A percentile compares a stretch with the other conserved stretches of the same genome.
phyloP scores from a whole-genome alignment of 768 basidiomycete genomes.

The Tylopilus sp. region DNA sequence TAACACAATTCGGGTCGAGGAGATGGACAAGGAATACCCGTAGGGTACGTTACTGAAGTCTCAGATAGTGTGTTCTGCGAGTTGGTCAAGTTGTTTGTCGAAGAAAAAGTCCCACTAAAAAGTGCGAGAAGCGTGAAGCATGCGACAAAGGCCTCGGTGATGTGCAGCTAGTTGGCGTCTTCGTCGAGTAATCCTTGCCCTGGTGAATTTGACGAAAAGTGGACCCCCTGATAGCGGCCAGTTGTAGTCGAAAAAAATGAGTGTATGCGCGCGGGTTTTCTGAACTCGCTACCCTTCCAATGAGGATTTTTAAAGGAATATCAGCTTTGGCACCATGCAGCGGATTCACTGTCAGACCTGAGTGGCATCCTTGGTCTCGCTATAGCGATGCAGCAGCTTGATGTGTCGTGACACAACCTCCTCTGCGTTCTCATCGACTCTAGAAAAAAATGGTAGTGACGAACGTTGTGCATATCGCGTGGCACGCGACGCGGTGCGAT shows the following conservation, averaged over 20 bases:
- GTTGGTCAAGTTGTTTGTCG: slow-evolving; percentile 30
- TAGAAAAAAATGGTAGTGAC: slow-evolving; percentile 14
- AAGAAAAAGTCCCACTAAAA: slow-evolving; percentile 7
- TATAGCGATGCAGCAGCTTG: slow-evolving; percentile 68
- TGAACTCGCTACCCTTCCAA: slow-evolving; percentile 59
- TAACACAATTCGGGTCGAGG: too few species aligned
- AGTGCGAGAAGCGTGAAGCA: not conserved
- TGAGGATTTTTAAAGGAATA: slow-evolving; percentile 54
- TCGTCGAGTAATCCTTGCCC: slow-evolving; percentile 58
- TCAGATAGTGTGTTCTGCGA: slow-evolving; percentile 33
- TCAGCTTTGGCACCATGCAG: not conserved
- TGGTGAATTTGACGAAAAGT: slow-evolving; percentile 74
- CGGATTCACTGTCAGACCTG: slow-evolving; percentile 44
- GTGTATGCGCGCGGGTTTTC: slow-evolving; percentile 5
- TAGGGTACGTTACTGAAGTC: too few species aligned
- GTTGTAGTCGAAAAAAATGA: slow-evolving; percentile 38
- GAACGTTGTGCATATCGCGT: not conserved
- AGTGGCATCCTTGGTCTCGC: slow-evolving; percentile 80
- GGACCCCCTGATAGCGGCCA: slow-evolving; percentile 65
- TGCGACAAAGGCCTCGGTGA: not conserved
- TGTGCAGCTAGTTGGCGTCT: slow-evolving; percentile 40
- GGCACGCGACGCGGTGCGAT: not conserved
- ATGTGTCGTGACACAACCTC: slow-evolving; percentile 65
- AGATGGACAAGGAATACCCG: slow-evolving; percentile 4
- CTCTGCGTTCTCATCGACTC: slow-evolving; percentile 48